phyloP scores from a whole-genome alignment of 257 asterid species.

The Nicotiana attenuata region DNA sequence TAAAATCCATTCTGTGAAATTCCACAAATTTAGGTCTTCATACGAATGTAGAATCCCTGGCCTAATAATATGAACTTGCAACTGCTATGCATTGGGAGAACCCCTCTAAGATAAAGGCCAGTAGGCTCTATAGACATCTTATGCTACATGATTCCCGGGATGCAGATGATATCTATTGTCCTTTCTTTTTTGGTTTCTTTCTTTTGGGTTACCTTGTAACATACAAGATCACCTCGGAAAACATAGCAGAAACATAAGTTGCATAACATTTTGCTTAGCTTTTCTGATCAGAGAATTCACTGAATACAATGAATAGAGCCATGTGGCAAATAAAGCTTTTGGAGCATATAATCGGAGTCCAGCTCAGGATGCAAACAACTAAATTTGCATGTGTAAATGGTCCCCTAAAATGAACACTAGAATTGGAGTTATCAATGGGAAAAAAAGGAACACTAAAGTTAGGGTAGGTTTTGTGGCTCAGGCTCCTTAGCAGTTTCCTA shows the following conservation, averaged over 20 bases:
- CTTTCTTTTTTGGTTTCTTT: background rate
- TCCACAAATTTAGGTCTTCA: background rate
- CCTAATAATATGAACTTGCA: background rate
- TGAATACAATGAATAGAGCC: background rate
- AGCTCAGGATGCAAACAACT: background rate
- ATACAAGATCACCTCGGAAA: background rate
- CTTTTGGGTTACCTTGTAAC: background rate
- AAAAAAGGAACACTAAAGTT: background rate
- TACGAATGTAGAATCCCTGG: background rate
- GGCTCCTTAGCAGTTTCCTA: constrained; percentile 43
- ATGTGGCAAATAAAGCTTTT: background rate
- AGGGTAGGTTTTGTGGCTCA: background rate
- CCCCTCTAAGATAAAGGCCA: background rate
- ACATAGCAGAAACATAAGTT: background rate
- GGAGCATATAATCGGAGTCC: background rate
- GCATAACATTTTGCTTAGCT: background rate
- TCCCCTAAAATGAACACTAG: background rate
- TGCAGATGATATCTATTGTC: background rate
- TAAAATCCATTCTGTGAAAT: background rate
- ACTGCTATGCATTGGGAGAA: background rate
- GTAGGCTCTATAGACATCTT: background rate
- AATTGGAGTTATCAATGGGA: background rate
- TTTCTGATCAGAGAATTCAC: background rate
- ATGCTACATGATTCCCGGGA: background rate
- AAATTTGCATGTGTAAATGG: background rate